Evolutionary conservation across 441 rosid genomes (phyloP).

Genomic region (Aquilaria agallochum): DNA sequence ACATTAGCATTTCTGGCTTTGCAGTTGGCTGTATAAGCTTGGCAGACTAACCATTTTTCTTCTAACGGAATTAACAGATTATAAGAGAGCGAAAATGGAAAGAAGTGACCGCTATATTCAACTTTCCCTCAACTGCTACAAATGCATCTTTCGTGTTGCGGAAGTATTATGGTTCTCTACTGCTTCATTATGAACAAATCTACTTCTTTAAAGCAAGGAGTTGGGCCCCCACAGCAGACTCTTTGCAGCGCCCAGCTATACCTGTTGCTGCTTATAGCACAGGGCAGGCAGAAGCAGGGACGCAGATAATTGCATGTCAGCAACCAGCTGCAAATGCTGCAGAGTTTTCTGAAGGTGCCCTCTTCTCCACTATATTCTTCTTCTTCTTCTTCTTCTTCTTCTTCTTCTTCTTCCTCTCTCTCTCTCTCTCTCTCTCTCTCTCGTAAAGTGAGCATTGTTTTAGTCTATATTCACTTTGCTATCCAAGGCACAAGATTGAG

Average conservation of each 20-base stretch:
- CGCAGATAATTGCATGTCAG: too few relatives aligned
- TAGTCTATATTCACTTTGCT: too few relatives aligned
- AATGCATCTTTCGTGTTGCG: constrained; percentile 94
- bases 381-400: background rate
- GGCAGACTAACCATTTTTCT: background rate
- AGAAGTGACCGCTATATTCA: constrained; percentile 88
- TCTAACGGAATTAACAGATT: constrained; percentile 42
- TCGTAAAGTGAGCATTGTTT: too few relatives aligned
- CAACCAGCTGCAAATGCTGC: constrained; percentile 26
- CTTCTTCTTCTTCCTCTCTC: too few relatives aligned
- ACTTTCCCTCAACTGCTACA: constrained; percentile 96
- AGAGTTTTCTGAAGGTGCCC: constrained; percentile 48
- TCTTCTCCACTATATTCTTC: constrained; percentile 3
- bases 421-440: too few relatives aligned
- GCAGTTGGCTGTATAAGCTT: too few relatives aligned
- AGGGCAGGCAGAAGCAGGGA: too few relatives aligned
- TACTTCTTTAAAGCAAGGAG: constrained; percentile 62
- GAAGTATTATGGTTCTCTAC: constrained; percentile 82
- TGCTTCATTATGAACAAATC: constrained; percentile 70
- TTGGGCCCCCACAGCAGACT: constrained; percentile 44
- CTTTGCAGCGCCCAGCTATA: constrained; percentile 33
- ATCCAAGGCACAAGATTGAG: too few relatives aligned
- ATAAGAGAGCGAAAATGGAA: constrained; percentile 89
- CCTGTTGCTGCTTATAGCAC: constrained; percentile 7
- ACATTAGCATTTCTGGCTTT: too few relatives aligned